phyloP scores from a whole-genome alignment of 305 asterid genomes.

The Rubia peregrina region DNA sequence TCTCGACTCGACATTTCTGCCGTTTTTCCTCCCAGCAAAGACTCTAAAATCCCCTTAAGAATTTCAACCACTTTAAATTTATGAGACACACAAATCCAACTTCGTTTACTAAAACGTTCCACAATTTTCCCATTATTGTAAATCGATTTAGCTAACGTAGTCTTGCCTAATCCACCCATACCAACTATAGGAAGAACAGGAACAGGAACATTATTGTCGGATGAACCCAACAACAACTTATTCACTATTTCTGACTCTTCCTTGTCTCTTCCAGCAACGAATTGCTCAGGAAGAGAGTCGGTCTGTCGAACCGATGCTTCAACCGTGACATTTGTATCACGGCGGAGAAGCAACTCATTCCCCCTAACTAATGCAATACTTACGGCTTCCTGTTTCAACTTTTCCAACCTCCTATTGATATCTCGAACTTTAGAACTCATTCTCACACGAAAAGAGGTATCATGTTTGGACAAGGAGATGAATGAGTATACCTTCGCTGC shows the following conservation, averaged over 20 bases:
- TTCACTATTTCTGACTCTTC: not conserved
- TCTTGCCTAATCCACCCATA: slow-evolving; percentile 38
- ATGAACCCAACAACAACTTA: not conserved
- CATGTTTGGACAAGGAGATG: not conserved
- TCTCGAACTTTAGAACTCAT: not conserved
- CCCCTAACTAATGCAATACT: not conserved
- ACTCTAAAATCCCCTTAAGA: slow-evolving; percentile 20
- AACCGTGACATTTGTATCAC: not conserved
- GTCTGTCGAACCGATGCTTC: not conserved
- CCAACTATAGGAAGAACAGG: slow-evolving; percentile 24
- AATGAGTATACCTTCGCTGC: not conserved
- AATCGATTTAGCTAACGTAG: slow-evolving; percentile 26
- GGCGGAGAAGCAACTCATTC: rapidly evolving
- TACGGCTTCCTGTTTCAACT: not conserved
- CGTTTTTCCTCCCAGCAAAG: not conserved
- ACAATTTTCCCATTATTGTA: slow-evolving; percentile 13
- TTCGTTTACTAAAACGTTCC: slow-evolving; percentile 2
- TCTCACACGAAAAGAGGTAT: not conserved
- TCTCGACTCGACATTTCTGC: slow-evolving; percentile 2
- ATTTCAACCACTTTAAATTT: slow-evolving; percentile 8
- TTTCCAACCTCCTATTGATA: not conserved
- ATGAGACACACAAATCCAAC: slow-evolving; percentile 30
- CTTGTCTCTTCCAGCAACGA: not conserved
- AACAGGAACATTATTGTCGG: not conserved
- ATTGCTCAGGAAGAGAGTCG: not conserved